phyloP scores from a whole-genome alignment of 75 land plant species.

The Azolla pinnata region DNA sequence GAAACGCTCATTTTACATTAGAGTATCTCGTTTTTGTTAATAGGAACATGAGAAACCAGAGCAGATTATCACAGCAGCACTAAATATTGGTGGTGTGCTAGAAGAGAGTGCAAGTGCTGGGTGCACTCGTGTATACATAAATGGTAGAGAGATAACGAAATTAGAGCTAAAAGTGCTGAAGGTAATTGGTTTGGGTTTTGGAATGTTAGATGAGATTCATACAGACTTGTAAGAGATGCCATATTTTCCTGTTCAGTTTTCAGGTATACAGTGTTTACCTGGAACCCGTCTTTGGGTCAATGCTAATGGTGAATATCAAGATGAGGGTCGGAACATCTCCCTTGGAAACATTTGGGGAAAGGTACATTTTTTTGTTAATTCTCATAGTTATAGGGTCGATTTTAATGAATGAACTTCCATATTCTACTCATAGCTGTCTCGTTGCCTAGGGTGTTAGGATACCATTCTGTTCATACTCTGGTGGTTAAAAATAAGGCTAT shows the following conservation, averaged over 20 bases:
- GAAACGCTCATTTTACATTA: too few species aligned
- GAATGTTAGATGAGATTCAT: too few species aligned
- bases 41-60: constrained; percentile 91
- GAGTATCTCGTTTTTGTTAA: too few species aligned
- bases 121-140: constrained; percentile 69
- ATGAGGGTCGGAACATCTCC: constrained; percentile 83
- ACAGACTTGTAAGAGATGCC: neutral
- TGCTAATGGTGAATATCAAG: constrained; percentile 82
- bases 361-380: constrained; percentile 20
- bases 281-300: constrained; percentile 84
- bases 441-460: too few species aligned
- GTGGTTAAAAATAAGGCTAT: too few species aligned
- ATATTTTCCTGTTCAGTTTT: constrained; percentile 31
- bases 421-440: too few species aligned
- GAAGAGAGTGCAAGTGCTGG: constrained; percentile 73
- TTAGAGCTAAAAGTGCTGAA: constrained; percentile 76
- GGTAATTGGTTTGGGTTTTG: too few species aligned
- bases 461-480: too few species aligned
- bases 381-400: neutral
- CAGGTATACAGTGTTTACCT: constrained; percentile 93
- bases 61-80: constrained; percentile 57
- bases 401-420: too few species aligned
- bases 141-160: constrained; percentile 87
- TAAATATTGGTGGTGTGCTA: constrained; percentile 67
- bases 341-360: constrained; percentile 94